A percentile compares a stretch with the other conserved stretches of the same genome.
These are phyloP conservation scores for Pleurozium schreberi DNA, from an alignment of 225 moss, liverwort and hornwort genomes.

Conservation along the genomic window DNA sequence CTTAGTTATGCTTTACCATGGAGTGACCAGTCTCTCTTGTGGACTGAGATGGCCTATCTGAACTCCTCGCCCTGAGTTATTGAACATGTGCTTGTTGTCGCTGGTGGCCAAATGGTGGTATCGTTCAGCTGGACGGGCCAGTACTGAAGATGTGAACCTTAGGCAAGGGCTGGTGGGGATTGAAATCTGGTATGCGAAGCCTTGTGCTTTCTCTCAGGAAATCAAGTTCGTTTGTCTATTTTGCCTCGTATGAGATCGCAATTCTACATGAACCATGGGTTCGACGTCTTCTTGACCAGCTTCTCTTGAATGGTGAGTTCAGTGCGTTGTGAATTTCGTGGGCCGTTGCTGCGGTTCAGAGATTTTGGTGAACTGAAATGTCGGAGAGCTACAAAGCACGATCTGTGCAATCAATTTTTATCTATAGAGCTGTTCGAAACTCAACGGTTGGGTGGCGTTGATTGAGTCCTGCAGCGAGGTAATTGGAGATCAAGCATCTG, in stretches of 20 bases:
- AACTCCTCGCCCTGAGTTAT: constrained; percentile 3
- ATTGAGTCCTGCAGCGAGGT: background rate
- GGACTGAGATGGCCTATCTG: constrained; percentile 6
- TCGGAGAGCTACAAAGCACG: constrained; percentile 5
- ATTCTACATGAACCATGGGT: background rate
- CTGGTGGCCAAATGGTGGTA: background rate
- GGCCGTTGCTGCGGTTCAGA: constrained; percentile 5
- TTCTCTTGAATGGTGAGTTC: constrained; percentile 21
- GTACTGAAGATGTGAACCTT: constrained; percentile 6
- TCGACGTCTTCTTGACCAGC: background rate
- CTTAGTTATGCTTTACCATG: constrained; percentile 4
- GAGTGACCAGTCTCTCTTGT: constrained; percentile 7
- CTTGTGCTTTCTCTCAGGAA: background rate
- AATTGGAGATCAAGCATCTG: background rate
- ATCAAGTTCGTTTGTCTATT: background rate
- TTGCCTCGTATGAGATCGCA: constrained; percentile 2
- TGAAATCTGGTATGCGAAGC: constrained; percentile 10
- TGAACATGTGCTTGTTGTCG: background rate
- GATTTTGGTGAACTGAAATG: constrained; percentile 16
- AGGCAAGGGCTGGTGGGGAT: background rate
- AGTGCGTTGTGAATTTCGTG: constrained; percentile 19
- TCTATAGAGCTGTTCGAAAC: constrained; percentile 16
- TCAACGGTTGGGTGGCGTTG: constrained; percentile 4
- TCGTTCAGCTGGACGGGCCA: constrained; percentile 20
- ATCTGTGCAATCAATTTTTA: constrained; percentile 7